These are phyloP conservation scores for Suhomyces yuchorum DNA, from an alignment of 1,139 yeast species.

Conservation along the genomic window DNA sequence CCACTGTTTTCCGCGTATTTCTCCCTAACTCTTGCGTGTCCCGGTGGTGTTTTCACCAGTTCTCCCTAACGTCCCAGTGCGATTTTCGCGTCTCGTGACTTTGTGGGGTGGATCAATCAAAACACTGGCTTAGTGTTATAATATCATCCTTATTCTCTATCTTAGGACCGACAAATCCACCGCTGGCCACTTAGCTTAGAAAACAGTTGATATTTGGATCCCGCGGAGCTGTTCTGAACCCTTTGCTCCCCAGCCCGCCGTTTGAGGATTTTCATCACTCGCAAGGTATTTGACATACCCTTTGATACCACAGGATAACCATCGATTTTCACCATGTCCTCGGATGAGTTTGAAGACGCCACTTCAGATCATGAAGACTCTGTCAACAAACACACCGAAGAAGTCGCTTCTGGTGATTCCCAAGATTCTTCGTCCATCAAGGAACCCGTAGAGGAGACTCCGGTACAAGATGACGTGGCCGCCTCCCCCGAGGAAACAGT, in stretches of 20 bases:
- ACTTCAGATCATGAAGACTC: slow-evolving; percentile 3
- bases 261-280: not conserved
- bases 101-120: slow-evolving; percentile 10
- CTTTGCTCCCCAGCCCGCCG: not conserved
- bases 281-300: not conserved
- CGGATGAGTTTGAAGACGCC: slow-evolving; percentile 29
- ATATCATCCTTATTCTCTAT: not conserved
- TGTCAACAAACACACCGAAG: not conserved
- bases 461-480: not conserved
- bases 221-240: not conserved
- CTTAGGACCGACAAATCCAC: not conserved
- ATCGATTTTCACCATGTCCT: slow-evolving; percentile 12
- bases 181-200: not conserved
- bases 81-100: slow-evolving; percentile 3
- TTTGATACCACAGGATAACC: not conserved
- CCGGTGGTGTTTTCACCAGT: not conserved
- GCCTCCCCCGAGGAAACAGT: slow-evolving; percentile 2
- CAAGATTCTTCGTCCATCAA: not conserved
- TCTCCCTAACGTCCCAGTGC: slow-evolving; percentile 1
- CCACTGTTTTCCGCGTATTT: not conserved
- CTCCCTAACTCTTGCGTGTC: not conserved
- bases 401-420: not conserved
- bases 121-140: not conserved
- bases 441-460: not conserved
- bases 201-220: not conserved